Percentiles rank a stretch among this genome's conserved stretches.
Conservation (phyloP, 2,329 filamentous ascomycete genomes). For the Fusarium avenaceum region DNA sequence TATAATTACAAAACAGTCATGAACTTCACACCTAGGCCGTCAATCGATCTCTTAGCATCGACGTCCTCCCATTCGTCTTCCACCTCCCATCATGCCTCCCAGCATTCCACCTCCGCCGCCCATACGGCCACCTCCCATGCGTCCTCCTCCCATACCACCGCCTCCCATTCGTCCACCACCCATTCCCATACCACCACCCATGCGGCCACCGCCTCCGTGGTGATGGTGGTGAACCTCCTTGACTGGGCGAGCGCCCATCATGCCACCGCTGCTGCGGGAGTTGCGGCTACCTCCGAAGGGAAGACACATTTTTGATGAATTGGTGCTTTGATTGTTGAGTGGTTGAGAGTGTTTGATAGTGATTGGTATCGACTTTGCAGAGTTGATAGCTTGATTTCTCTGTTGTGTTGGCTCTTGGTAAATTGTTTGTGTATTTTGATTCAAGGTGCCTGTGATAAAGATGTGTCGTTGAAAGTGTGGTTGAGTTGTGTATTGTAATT, state of each 20-base stretch:
- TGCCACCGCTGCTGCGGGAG: conserved; percentile 6
- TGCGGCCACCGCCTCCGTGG: conserved; percentile 12
- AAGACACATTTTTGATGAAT: conserved; percentile 15
- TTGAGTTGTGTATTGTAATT: neutral
- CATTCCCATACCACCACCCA: conserved; percentile 4
- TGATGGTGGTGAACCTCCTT: conserved; percentile 25
- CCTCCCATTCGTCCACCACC: conserved; percentile 19
- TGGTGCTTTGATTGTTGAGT: neutral
- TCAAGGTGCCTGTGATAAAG: neutral
- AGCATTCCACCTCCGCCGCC: conserved; percentile 16
- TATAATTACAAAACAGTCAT: neutral
- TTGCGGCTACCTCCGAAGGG: conserved; percentile 14
- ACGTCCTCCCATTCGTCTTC: conserved; percentile 19
- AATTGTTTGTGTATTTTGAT: neutral
- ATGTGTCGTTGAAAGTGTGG: neutral
- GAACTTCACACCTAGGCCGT: neutral
- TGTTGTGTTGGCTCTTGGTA: no score
- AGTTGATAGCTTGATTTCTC: no score
- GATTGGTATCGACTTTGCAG: neutral
- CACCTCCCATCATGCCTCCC: conserved; percentile 11
- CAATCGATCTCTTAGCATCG: conserved; percentile 1
- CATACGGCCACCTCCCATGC: conserved; percentile 23
- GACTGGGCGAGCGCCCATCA: conserved; percentile 28
- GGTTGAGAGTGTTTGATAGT: neutral
- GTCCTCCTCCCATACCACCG: conserved; percentile 16